Evolutionary conservation across 2,329 filamentous ascomycete genomes (phyloP).

Genomic region (Botryosphaeria agaves): DNA sequence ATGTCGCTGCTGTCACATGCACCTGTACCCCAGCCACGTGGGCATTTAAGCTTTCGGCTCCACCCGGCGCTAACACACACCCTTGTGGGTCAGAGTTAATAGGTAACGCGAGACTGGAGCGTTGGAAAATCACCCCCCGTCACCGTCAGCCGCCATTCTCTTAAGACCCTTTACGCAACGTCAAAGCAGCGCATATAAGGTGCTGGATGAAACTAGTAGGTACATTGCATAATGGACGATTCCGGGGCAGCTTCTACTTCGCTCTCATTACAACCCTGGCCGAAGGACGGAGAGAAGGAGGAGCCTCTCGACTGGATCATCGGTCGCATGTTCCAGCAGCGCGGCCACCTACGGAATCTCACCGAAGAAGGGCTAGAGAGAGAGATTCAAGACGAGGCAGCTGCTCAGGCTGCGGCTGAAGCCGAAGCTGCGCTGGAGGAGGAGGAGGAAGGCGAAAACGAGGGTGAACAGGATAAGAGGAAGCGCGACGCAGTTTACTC

Average conservation of each 20-base stretch:
- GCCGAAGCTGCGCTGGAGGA: slow-evolving; percentile 30
- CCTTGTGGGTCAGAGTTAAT: no score
- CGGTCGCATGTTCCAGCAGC: slow-evolving; percentile 57
- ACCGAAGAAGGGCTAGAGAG: slow-evolving; percentile 55
- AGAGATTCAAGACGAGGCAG: slow-evolving; percentile 40
- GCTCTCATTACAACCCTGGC: slow-evolving; percentile 48
- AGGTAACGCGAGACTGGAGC: no score
- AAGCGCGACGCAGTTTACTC: slow-evolving; percentile 20
- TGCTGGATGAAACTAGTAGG: no score
- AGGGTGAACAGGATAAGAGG: slow-evolving; percentile 17
- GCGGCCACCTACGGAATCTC: slow-evolving; percentile 66
- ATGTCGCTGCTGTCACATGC: no score
- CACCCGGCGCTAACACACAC: no score
- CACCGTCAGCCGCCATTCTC: no score
- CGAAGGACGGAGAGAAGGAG: slow-evolving; percentile 34
- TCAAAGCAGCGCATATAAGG: no score
- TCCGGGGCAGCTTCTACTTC: slow-evolving; percentile 8
- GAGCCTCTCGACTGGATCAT: slow-evolving; percentile 59
- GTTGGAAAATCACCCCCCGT: no score
- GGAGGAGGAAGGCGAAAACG: slow-evolving; percentile 23
- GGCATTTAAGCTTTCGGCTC: no score
- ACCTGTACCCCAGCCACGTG: no score
- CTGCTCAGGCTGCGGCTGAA: slow-evolving; percentile 22
- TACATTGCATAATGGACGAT: not conserved
- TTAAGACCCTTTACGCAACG: no score